A percentile compares a stretch with the other conserved stretches of the same genome.
These are phyloP conservation scores for Eleusine indica DNA, from an alignment of 176 grass and related monocot genomes.

Conservation along the genomic window DNA sequence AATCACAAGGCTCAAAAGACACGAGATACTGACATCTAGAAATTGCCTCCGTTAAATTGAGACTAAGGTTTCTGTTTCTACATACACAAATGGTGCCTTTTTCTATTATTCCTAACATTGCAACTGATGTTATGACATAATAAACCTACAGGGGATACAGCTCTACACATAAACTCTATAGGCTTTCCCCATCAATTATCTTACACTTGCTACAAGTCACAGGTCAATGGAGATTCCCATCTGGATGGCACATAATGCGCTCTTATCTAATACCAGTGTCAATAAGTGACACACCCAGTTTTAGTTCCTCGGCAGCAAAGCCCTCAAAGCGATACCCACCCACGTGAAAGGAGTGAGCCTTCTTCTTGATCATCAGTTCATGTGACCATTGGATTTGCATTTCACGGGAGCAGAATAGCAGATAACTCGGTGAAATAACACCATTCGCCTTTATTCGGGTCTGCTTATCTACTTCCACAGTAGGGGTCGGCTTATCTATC, in stretches of 20 bases:
- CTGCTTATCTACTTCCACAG: slow-evolving; percentile 33
- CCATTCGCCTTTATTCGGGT: slow-evolving; percentile 41
- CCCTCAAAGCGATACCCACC: slow-evolving; percentile 11
- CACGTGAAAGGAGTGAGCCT: slow-evolving; percentile 14
- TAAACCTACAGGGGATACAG: slow-evolving; percentile 35
- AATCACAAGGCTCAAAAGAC: no score
- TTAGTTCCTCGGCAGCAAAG: background rate
- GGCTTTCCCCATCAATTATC: slow-evolving; percentile 45
- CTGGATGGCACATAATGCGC: slow-evolving; percentile 15
- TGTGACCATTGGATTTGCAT: slow-evolving; percentile 50
- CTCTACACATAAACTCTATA: slow-evolving; percentile 48
- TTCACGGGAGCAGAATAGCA: slow-evolving; percentile 4
- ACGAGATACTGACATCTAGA: background rate
- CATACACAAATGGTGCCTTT: slow-evolving; percentile 54
- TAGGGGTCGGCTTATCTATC: slow-evolving; percentile 21
- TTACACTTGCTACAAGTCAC: slow-evolving; percentile 48
- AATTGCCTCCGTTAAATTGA: slow-evolving; percentile 51
- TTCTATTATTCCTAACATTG: slow-evolving; percentile 35
- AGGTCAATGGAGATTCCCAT: slow-evolving; percentile 7
- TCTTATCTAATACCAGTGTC: slow-evolving; percentile 16
- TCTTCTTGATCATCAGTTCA: slow-evolving; percentile 32
- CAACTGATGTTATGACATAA: slow-evolving; percentile 23
- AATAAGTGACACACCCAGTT: slow-evolving; percentile 19
- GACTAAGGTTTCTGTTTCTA: slow-evolving; percentile 42
- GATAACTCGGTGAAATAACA: slow-evolving; percentile 23